Evolutionary conservation across 2,329 filamentous ascomycete species (phyloP), one percentile per base, ranked within the genome.

Genomic region (Pseudogymnoascus sp.): DNA sequence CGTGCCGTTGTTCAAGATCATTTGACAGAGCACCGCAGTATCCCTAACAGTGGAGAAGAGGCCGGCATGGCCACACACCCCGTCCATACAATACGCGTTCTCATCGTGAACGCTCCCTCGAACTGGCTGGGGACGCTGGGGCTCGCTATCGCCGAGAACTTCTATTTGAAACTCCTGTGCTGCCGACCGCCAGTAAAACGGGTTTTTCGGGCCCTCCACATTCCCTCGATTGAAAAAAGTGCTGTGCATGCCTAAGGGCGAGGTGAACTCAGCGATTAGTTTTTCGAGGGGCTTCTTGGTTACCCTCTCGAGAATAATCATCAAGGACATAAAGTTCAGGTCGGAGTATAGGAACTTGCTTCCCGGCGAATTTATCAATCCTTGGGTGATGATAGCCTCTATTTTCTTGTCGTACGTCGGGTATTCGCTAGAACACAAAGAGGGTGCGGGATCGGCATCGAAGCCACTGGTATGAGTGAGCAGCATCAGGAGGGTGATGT

Each of bases 91-190:
- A 71, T 71, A 74, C 13, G 73, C 68, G 37, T 74, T 74, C 61
- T 74, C 73, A 62, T 74, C 72, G 64, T 71, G 71, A 35, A 75
- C 74, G 3, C 72, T 74, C 3, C 74, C 73, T 2, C 71, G 72
- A 5, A 75, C 72, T 0, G 73, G 73, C 58, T 75, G 73, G 1
- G 73, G 73, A 8, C 74, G 68, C 17, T 69, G 59, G 3, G 74
- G 74, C 60, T 73, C 72, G 2, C 39, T 58, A 5, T 67, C 61
- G 4, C 71, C 69, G 4, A 69, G 63, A 17, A 70, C 71, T n/a
- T 65, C 66, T 7, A 71, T 68, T 60, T 74, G 70, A 60, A 70
- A 73, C 62, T 74, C 72, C 31, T 69, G 66, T 5, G 71, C 61
- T 2, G 71, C 72, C 61, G 68, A 72, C 21, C 69, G 67, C 9